These are phyloP conservation scores for Cenchrus americanus DNA, from an alignment of 176 grass and related monocot species.

Conservation along the genomic window DNA sequence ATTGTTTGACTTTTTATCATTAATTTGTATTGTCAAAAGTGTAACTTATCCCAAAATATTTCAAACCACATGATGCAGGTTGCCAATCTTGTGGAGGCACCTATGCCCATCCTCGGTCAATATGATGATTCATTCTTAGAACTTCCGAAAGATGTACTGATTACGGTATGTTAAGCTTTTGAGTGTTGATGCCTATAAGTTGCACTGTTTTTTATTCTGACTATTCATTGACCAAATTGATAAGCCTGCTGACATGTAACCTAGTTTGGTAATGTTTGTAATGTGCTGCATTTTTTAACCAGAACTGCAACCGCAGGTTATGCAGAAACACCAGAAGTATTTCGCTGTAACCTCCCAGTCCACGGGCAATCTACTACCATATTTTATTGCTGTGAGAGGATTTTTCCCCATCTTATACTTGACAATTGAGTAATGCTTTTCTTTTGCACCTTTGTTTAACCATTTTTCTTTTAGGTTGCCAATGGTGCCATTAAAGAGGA, in stretches of 20 bases:
- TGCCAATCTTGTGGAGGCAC: constrained; percentile 88
- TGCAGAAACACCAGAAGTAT: constrained; percentile 98
- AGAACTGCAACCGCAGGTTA: constrained; percentile 64
- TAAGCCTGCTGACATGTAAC: constrained; percentile 1
- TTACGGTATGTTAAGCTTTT: constrained; percentile 69
- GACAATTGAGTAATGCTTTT: neutral
- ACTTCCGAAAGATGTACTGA: constrained; percentile 91
- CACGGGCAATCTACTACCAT: constrained; percentile 78
- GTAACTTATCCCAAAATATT: constrained; percentile 26
- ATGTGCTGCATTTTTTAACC: constrained; percentile 19
- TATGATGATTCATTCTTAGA: constrained; percentile 90
- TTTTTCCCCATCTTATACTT: constrained; percentile 37
- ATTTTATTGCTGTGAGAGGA: constrained; percentile 84
- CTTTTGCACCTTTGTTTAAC: constrained; percentile 16
- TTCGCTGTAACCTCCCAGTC: constrained; percentile 68
- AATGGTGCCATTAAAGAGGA: constrained; percentile 80
- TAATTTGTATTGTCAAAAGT: neutral
- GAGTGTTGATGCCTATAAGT: neutral
- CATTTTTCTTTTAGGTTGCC: constrained; percentile 68
- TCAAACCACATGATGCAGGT: constrained; percentile 52
- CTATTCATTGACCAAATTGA: constrained; percentile 1
- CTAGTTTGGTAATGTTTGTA: neutral
- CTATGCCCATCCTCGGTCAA: constrained; percentile 83
- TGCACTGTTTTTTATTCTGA: constrained; percentile 17
- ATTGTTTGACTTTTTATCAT: constrained; percentile 29